Percentiles rank a stretch among this genome's conserved stretches.
These are phyloP conservation scores for Neurospora sp. DNA, from an alignment of 2,329 filamentous ascomycete genomes.

Conservation along the genomic window DNA sequence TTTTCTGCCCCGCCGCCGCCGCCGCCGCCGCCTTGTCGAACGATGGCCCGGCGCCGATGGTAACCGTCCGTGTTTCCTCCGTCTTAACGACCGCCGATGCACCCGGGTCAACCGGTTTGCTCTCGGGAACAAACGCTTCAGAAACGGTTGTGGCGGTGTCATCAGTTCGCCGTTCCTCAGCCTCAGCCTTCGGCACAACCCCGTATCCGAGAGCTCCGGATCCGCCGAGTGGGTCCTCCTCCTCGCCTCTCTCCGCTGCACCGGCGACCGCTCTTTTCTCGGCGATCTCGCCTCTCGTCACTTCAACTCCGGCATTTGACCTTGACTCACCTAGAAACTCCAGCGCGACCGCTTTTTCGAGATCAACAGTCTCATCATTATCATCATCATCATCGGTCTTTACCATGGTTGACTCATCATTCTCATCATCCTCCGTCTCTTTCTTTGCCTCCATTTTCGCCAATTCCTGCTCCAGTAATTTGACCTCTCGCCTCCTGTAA, in stretches of 20 bases:
- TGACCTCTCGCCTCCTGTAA: constrained; percentile 57
- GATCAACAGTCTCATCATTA: background rate
- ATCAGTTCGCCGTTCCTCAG: background rate
- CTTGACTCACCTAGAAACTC: background rate
- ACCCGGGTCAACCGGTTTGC: background rate
- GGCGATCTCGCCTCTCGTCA: constrained; percentile 5
- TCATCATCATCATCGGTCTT: constrained; percentile 3
- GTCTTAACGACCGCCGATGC: background rate
- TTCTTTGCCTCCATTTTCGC: constrained; percentile 17
- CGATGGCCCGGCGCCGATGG: background rate
- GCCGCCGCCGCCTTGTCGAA: background rate
- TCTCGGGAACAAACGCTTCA: background rate
- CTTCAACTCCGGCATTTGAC: background rate
- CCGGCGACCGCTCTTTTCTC: background rate
- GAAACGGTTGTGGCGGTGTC: background rate
- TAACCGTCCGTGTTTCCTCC: background rate
- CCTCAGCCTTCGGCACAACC: background rate
- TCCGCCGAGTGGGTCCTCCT: background rate
- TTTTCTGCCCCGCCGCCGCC: background rate
- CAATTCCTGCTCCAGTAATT: constrained; percentile 27
- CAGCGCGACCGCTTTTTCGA: background rate
- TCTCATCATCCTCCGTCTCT: constrained; percentile 8
- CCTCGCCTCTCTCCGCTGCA: background rate
- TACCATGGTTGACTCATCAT: constrained; percentile 6
- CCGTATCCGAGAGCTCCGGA: background rate